Base-by-base conservation (phyloP, 2,329 filamentous ascomycete genomes). In the Ascochyta rabiei region DNA sequence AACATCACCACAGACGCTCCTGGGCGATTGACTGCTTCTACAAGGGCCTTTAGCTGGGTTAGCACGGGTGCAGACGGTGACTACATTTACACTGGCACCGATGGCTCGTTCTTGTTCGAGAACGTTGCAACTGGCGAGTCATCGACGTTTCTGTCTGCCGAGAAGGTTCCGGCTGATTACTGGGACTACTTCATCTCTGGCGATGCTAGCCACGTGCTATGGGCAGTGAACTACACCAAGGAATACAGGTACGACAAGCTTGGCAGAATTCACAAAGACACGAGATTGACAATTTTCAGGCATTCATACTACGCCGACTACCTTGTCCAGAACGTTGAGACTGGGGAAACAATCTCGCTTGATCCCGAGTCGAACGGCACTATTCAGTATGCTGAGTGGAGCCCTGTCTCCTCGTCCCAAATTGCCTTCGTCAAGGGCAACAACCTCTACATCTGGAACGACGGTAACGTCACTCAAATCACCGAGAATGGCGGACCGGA, bases 281-380 rank as follows among this genome's bases (percentile, higher is more conserved):
- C 13, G 34, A 7, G n/a, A 34, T 37, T 55, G 31, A 55, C 24
- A 4, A 23, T 19, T 6, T 8, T 21, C 4, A 84, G 87, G 1
- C 77, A 89, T 73, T 87, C 86, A 6, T 89, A 86, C 72, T 86
- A 86, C 67, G 83, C 87, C 30, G 81, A 89, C 68, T 90, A 89
- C 70, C 81, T 84, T 39, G 75, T 90, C 18, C 80, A 87, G 41
- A 83, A 89, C 59, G 81, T 88, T 10, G 78, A 77, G n/a, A 82
- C 80, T 0, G 84, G 84, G 21, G 70, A 81, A 49, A 76, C 81
- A 1, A 77, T 78, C 3, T 80, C 86, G 0, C 76, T 90, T 0
- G 81, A 86, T 0, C 75, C 80, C 0, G 82, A 85, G 52, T 86
- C 88, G 57, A 77, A 71, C 1, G 86, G 84, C 12, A 86, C 89